These are phyloP conservation scores for Sarcomyxa edulis DNA, from an alignment of 768 basidiomycete species.

Conservation along the genomic window DNA sequence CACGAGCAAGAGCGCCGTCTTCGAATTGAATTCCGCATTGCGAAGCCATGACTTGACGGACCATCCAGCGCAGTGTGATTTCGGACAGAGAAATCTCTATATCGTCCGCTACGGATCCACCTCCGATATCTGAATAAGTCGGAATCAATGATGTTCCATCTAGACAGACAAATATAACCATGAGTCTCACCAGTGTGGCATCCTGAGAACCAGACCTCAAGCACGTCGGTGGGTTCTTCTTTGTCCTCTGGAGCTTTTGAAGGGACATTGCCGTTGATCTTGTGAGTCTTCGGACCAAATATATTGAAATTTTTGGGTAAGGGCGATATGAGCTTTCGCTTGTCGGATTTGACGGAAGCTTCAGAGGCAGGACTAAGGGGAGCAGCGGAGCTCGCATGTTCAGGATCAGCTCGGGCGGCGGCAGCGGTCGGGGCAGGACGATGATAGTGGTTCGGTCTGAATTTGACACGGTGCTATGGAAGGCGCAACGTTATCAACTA, in stretches of 20 bases:
- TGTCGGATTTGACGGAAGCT: conserved; percentile 4
- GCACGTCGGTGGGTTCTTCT: conserved; percentile 39
- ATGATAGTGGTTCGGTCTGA: conserved; percentile 60
- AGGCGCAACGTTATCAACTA: conserved; percentile 1
- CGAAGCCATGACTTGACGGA: conserved; percentile 54
- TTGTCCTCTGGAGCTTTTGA: too few relatives aligned
- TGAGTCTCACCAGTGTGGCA: conserved; percentile 58
- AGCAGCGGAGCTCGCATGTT: conserved; percentile 15
- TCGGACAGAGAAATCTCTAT: conserved; percentile 43
- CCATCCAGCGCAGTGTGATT: conserved; percentile 75
- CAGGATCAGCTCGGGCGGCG: conserved; percentile 19
- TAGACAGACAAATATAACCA: conserved; percentile 1
- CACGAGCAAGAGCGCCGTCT: conserved; percentile 35
- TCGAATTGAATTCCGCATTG: conserved; percentile 61
- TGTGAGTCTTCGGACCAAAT: too few relatives aligned
- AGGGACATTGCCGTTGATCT: too few relatives aligned
- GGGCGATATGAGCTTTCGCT: conserved; percentile 3
- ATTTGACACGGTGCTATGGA: conserved; percentile 58
- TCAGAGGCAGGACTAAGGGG: too few relatives aligned
- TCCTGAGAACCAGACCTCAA: conserved; percentile 81
- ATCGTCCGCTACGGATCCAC: conserved; percentile 47
- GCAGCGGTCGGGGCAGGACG: conserved; percentile 24
- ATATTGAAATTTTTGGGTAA: conserved; percentile 5
- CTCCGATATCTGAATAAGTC: conserved; percentile 56
- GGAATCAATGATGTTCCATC: not conserved